These are phyloP conservation scores for Leccinum ochraceum DNA, from an alignment of 768 basidiomycete genomes.

Conservation along the genomic window DNA sequence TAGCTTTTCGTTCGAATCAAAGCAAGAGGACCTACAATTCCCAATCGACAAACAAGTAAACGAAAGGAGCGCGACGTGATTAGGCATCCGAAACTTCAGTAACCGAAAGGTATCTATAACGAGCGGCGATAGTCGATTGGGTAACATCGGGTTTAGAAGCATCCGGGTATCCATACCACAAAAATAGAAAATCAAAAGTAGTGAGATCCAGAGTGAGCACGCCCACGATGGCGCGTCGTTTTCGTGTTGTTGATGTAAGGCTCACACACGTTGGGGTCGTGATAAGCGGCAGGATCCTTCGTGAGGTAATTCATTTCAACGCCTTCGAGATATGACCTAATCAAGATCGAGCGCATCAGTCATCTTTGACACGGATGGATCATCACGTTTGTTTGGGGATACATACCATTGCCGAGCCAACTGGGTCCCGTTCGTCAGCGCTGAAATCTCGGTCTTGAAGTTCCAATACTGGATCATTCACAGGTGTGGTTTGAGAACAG, in stretches of 20 bases:
- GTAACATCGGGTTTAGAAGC: background rate
- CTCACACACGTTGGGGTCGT: slow-evolving; percentile 65
- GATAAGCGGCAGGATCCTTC: slow-evolving; percentile 53
- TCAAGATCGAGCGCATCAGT: background rate
- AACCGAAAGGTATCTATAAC: background rate
- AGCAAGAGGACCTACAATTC: background rate
- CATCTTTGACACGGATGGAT: background rate
- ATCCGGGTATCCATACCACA: background rate
- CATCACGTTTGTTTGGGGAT: background rate
- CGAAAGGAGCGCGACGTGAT: background rate
- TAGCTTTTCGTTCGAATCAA: too few species aligned
- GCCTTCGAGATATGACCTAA: slow-evolving; percentile 72
- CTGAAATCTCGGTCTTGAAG: background rate
- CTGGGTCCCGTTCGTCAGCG: background rate
- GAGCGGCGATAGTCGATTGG: background rate
- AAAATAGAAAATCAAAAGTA: background rate
- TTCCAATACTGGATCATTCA: background rate
- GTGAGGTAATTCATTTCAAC: slow-evolving; percentile 61
- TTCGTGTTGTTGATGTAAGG: slow-evolving; percentile 39
- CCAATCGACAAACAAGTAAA: background rate
- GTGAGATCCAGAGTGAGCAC: background rate
- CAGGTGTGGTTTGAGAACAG: background rate
- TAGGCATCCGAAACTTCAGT: background rate
- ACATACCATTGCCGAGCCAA: background rate
- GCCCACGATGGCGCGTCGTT: background rate